phyloP scores from a whole-genome alignment of 805 yeast species.

The Maudiozyma turicensis region DNA sequence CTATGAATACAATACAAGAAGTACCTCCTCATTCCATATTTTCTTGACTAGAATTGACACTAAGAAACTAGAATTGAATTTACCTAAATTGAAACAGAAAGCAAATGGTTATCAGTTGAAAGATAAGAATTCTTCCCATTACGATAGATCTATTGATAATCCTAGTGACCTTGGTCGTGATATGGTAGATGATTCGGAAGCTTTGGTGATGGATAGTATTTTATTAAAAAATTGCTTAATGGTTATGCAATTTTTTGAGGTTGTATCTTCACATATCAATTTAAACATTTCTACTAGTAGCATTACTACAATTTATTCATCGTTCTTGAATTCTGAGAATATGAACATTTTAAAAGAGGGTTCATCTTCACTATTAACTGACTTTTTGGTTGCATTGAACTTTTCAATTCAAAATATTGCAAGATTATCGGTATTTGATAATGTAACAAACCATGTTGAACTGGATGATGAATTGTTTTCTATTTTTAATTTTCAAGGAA shows the following conservation, averaged over 20 bases:
- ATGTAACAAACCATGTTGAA: conserved; percentile 8
- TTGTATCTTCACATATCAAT: conserved; percentile 17
- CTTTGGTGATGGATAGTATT: conserved; percentile 16
- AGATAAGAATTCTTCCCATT: not conserved
- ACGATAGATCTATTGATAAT: not conserved
- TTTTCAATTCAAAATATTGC: conserved; percentile 27
- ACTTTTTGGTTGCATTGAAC: conserved; percentile 25
- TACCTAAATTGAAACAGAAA: conserved; percentile 2
- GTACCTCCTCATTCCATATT: conserved; percentile 16
- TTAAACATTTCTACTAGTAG: conserved; percentile 20
- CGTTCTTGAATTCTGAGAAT: conserved; percentile 16
- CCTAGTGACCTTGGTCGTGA: not conserved
- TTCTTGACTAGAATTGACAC: conserved; percentile 25
- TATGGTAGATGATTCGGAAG: not conserved
- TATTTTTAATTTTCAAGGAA: conserved; percentile 25
- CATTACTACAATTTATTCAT: conserved; percentile 13
- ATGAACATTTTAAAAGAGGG: conserved; percentile 20
- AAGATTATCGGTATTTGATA: conserved; percentile 12
- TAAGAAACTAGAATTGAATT: conserved; percentile 19
- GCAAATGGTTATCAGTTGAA: not conserved
- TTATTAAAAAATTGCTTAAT: conserved; percentile 23
- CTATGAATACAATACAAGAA: conserved; percentile 21
- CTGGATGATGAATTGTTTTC: conserved; percentile 17
- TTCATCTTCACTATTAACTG: conserved; percentile 22
- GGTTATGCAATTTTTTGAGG: conserved; percentile 22